Conservation (phyloP, 352 stramenopile genomes). For the Pythium apleroticum region DNA sequence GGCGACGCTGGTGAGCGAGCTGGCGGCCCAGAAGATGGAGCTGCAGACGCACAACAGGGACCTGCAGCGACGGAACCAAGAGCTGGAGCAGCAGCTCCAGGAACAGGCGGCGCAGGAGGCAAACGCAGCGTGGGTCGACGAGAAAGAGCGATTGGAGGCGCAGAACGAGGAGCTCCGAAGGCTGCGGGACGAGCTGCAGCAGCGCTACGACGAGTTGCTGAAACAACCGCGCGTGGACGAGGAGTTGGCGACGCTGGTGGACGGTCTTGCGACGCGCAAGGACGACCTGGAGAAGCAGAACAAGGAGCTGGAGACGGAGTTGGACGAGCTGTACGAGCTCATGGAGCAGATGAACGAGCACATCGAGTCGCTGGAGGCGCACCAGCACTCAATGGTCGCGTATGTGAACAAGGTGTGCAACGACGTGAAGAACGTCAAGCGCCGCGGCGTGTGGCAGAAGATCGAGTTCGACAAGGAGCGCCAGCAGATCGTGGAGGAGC, state of each 20-base stretch:
- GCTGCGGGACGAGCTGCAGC: constrained; percentile 10
- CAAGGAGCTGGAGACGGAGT: constrained; percentile 18
- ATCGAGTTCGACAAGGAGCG: constrained; percentile 33
- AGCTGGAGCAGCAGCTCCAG: not conserved
- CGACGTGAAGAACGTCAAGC: constrained; percentile 29
- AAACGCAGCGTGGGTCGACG: not conserved
- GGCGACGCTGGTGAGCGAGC: not conserved
- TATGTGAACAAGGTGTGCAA: constrained; percentile 29
- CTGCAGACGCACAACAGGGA: constrained; percentile 10
- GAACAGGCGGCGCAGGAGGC: not conserved
- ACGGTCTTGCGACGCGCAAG: constrained; percentile 16
- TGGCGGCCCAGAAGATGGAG: constrained; percentile 11
- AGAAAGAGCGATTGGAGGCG: constrained; percentile 3
- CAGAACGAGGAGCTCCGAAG: not conserved
- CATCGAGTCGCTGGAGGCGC: constrained; percentile 23
- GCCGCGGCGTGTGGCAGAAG: constrained; percentile 29
- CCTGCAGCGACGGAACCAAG: constrained; percentile 5
- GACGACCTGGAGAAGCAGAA: constrained; percentile 22
- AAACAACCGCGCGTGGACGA: constrained; percentile 21
- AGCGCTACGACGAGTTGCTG: constrained; percentile 10
- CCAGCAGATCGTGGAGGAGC: constrained; percentile 27
- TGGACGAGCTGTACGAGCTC: constrained; percentile 22
- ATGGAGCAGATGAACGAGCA: constrained; percentile 29
- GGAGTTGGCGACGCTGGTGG: constrained; percentile 13
- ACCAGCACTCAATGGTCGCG: constrained; percentile 23